Evolutionary conservation across 495 filamentous ascomycete genomes (phyloP).

Genomic region (Lasiosphaeria miniovina): DNA sequence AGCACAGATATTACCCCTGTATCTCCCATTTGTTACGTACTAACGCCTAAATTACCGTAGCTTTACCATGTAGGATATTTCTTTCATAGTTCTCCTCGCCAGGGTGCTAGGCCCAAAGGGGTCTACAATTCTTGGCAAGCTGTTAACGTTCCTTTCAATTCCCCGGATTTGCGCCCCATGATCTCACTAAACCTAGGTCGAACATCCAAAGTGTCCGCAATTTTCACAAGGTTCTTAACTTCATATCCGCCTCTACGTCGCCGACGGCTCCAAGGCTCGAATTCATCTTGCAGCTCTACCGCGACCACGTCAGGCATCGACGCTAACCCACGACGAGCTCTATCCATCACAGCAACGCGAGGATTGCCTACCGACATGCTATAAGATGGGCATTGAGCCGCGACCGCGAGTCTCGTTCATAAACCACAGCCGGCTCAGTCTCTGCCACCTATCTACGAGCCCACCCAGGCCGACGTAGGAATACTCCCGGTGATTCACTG

Average conservation of each 20-base stretch:
- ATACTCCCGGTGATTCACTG: conserved; percentile 10
- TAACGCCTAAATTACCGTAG: not conserved
- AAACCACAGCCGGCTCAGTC: not conserved
- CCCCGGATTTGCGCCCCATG: conserved; percentile 8
- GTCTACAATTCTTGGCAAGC: not conserved
- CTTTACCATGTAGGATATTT: not conserved
- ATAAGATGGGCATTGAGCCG: conserved; percentile 22
- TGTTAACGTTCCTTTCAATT: not conserved
- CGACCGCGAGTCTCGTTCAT: conserved; percentile 8
- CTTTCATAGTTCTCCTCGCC: not conserved
- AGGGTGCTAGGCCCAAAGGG: not conserved
- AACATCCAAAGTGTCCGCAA: no score
- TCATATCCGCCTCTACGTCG: no score
- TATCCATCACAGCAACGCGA: not conserved
- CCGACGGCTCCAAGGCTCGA: no score
- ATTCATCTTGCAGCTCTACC: no score
- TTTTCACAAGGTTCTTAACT: no score
- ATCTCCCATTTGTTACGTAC: not conserved
- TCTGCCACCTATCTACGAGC: not conserved
- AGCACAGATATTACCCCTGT: no score
- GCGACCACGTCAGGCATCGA: not conserved
- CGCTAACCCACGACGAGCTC: not conserved
- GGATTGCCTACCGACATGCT: conserved; percentile 2
- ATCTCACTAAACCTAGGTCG: not conserved
- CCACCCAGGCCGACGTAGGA: conserved; percentile 9